Conservation (phyloP, 345 rosid species). For the Jatropha curcas region DNA sequence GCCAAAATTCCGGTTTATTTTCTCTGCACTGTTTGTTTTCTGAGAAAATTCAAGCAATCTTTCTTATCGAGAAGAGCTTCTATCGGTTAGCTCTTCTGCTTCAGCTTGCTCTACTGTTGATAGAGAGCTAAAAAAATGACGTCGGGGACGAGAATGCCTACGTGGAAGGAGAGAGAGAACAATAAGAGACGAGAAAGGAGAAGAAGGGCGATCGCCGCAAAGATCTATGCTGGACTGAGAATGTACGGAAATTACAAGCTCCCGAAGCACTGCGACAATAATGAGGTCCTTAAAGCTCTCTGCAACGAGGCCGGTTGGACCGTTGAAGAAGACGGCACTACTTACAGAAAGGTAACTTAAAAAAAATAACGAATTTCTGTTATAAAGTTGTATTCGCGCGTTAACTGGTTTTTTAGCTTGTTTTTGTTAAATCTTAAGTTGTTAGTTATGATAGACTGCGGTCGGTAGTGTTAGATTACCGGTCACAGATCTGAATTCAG, state of each 20-base stretch:
- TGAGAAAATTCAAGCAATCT: conserved; percentile 11
- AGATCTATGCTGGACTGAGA: conserved; percentile 85
- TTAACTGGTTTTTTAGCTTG: not conserved
- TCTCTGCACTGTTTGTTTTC: conserved; percentile 15
- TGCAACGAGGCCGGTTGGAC: conserved; percentile 97
- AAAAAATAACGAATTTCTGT: not conserved
- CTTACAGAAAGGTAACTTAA: conserved; percentile 73
- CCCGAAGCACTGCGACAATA: conserved; percentile 97
- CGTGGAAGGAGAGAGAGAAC: conserved; percentile 99
- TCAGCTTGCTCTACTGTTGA: not conserved
- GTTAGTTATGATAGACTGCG: not conserved
- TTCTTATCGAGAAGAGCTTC: not conserved
- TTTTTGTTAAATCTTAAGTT: not conserved
- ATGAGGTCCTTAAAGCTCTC: conserved; percentile 94
- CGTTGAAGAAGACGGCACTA: conserved; percentile 96
- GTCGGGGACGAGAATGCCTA: conserved; percentile 90
- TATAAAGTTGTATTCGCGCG: not conserved
- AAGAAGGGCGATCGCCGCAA: conserved; percentile 91
- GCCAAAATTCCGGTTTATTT: not conserved
- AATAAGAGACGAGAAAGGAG: conserved; percentile 90
- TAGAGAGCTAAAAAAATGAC: conserved; percentile 45
- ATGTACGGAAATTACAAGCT: conserved; percentile 92
- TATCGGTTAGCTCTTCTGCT: not conserved
- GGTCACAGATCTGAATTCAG: conserved; percentile 13
- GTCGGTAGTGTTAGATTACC: not conserved